Evolutionary conservation across 805 yeast genomes (phyloP), one percentile per base, ranked within the genome.

Genomic region (Barnettozyma sucrosica): DNA sequence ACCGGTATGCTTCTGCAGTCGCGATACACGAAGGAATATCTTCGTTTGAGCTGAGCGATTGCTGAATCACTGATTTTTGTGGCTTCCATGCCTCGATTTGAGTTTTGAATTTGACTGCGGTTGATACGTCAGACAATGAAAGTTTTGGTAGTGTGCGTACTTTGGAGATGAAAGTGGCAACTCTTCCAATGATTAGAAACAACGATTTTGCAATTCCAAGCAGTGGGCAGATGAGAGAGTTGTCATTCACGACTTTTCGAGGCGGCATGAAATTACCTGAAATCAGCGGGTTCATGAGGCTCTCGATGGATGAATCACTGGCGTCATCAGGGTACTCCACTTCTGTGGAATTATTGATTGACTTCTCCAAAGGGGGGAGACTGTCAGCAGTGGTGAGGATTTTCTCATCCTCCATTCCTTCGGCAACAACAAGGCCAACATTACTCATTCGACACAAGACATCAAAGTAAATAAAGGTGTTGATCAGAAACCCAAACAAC

Each of bases 1-100:
- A 79, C 36, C 85, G 59, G 61, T 82, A 83, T 0, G 87, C 83
- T 56, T 82, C 88, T 2, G 88, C 87, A 1, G 87, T 82, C 2
- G 86, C 77, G 23, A 83, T 68, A 49, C 84, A 78, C 9, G 83
- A 75, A 5, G 81, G 65, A 26, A 79, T 57, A 53, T 81, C 88
- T 69, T 33, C 26, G n/a, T 28, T 19, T 11, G 44, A 13, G 11
- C 25, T 76, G 2, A 69, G 62, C 6, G 76, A 71, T 50, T 75
- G 77, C 42, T 72, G 45, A 59, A 69, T 64, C 34, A 55, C 48
- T 10, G 51, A 49, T 9, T 51, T 41, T 4, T 70, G 66, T 3
- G 87, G 83, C 53, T 68, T 68, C 89, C 89, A 83, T 9, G 64
- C 64, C 43, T 74, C 74, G 37, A 83, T 63, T 44, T 77, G 77